Evolutionary conservation across 129 eudicot genomes (phyloP), one percentile per base, ranked within the genome.

Genomic region (Flaveria sonorensis): DNA sequence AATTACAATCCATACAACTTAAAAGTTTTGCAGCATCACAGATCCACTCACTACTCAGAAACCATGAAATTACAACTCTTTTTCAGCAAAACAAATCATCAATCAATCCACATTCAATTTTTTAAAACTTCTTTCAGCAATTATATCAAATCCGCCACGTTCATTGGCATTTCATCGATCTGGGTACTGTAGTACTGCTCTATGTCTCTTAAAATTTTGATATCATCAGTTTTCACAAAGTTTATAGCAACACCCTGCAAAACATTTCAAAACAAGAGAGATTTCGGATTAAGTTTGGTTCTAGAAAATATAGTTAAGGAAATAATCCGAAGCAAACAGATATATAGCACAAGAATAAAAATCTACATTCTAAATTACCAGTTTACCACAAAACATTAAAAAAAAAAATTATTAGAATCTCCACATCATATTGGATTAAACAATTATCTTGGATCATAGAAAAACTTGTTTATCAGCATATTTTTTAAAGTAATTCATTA

Each of bases 151-250:
- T 90, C 98, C 14, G 94, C 96, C 71, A 92, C 94, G 55, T 92
- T 92, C 98, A 92, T 86, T 3, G 98, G 98, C 96, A 88, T 88
- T 77, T 93, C 98, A 83, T 90, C 97, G 0, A 93, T 93, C 87
- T 93, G 98, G 50, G 98, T 93, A 69, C 98, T 93, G 88, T 93
- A 93, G 77, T 93, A 93, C 76, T 93, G 98, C 85, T 93, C 98
- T 18, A 93, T 93, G 81, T 93, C 97, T 86, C 98, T 88, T 19
- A 93, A 69, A 47, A 93, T 90, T 80, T 88, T 93, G 79, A 93
- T 90, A 74, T 93, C 98, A 72, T 93, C 98, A 6, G 85, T 88
- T 71, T 93, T 93, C 67, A 93, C 98, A 68, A 93, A 93, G 77
- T 93, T 93, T 50, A 93, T 93, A 43, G 98, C 98, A 82, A 93